Evolutionary conservation across 805 yeast species (phyloP), one percentile per base, ranked within the genome.

Genomic region (Hermanozyma aechmeae): DNA sequence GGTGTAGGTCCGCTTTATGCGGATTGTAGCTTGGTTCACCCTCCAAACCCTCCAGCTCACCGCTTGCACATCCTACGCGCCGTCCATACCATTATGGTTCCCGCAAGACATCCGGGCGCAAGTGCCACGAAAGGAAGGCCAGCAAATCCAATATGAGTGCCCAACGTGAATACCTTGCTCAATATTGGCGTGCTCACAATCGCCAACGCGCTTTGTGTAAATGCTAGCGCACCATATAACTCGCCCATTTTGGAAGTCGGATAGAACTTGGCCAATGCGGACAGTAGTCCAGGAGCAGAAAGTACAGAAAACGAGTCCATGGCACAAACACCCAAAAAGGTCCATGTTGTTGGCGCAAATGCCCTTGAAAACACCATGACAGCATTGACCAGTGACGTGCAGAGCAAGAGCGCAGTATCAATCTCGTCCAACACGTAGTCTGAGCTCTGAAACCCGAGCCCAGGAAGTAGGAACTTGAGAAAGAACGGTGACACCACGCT

Each of bases 61-160:
- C n/a, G n/a, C n/a, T n/a, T n/a, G n/a, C n/a, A n/a, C n/a, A n/a
- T n/a, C n/a, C n/a, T n/a, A n/a, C n/a, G n/a, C n/a, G n/a, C n/a
- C n/a, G n/a, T n/a, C n/a, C n/a, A n/a, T n/a, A n/a, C n/a, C n/a
- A n/a, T n/a, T n/a, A n/a, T n/a, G n/a, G n/a, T n/a, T n/a, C n/a
- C n/a, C n/a, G n/a, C n/a, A n/a, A n/a, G n/a, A n/a, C n/a, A n/a
- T n/a, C n/a, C n/a, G 7, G 39, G 38, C 0, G 70, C 56, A 3
- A 56, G 19, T 2, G 61, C 48, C 14, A 65, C 35, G 1, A 60
- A 22, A 12, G 16, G 16, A 12, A 27, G 6, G 15, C 24, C 22
- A 3, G 26, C 24, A 6, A 15, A 5, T 4, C 26, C 26, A 13
- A 12, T 13, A 4, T 17, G 15, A 12, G 23, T 22, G 15, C 26